These are phyloP conservation scores for Mucor plumbeus DNA, from an alignment of 371 early-diverging fungal genomes.

Conservation along the genomic window DNA sequence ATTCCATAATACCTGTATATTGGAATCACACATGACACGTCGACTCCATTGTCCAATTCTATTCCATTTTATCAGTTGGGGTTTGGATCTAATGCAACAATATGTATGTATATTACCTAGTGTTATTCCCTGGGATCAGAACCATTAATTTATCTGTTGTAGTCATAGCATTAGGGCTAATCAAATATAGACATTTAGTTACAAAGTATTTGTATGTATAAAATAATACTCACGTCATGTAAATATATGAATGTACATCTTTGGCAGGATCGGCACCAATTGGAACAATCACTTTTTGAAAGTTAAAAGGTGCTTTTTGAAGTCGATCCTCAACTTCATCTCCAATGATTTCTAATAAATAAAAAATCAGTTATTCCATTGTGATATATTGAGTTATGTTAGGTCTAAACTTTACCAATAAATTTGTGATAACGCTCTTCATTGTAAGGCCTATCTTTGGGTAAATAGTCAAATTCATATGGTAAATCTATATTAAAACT, in stretches of 20 bases:
- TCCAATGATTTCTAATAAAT: constrained; percentile 38
- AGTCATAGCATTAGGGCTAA: constrained; percentile 53
- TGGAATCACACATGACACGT: constrained; percentile 53
- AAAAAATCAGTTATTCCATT: no score
- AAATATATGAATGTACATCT: constrained; percentile 44
- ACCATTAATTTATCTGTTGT: constrained; percentile 48
- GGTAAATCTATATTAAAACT: constrained; percentile 26
- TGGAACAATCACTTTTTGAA: constrained; percentile 41
- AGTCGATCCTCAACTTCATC: constrained; percentile 42
- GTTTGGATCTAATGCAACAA: neutral
- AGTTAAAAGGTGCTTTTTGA: constrained; percentile 35
- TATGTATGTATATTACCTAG: constrained; percentile 31
- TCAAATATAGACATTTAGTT: neutral
- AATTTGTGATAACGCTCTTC: constrained; percentile 48
- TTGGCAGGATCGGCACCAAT: constrained; percentile 36
- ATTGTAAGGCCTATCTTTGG: constrained; percentile 47
- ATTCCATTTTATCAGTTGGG: neutral
- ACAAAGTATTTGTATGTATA: neutral
- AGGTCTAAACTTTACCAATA: constrained; percentile 26
- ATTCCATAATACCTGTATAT: constrained; percentile 33
- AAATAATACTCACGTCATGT: constrained; percentile 42
- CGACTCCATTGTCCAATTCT: constrained; percentile 54
- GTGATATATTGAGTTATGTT: no score
- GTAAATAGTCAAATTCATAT: constrained; percentile 43
- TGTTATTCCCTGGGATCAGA: constrained; percentile 47